Evolutionary conservation across 1,284 basidiomycete species (phyloP).

Genomic region (Mycena citricolor): DNA sequence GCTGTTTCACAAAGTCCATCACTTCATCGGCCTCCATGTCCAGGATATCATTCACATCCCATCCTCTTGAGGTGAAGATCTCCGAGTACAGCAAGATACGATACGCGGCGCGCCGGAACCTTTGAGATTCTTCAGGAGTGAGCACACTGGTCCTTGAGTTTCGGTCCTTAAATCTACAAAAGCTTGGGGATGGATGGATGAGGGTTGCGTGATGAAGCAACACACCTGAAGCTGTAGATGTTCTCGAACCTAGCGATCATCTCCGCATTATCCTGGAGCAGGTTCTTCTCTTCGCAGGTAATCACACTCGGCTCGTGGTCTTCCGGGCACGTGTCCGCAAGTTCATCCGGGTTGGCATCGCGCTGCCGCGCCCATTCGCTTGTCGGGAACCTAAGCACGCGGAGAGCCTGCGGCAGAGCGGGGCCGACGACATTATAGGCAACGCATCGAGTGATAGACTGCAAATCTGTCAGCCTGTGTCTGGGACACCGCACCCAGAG

Average conservation of each 20-base stretch:
- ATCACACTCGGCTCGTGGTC: neutral
- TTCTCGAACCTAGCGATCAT: conserved; percentile 4
- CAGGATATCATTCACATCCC: neutral
- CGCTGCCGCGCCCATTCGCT: too few species aligned
- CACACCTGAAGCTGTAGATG: conserved; percentile 13
- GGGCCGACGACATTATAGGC: conserved; percentile 12
- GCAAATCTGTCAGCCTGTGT: neutral
- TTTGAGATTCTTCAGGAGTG: conserved; percentile 8
- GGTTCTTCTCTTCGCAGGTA: conserved; percentile 3
- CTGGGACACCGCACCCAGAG: neutral
- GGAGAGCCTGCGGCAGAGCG: conserved; percentile 7
- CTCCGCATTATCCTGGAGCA: neutral
- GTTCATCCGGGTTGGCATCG: neutral
- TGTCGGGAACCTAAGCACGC: conserved; percentile 8
- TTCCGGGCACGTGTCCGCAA: conserved; percentile 8
- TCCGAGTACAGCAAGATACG: conserved; percentile 10
- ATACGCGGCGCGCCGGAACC: conserved; percentile 15
- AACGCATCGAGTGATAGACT: conserved; percentile 12
- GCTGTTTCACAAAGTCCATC: conserved; percentile 1
- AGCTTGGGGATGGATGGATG: neutral
- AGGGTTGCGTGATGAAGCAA: neutral
- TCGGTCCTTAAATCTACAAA: conserved; percentile 11
- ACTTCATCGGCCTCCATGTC: conserved; percentile 1
- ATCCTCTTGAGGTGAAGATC: conserved; percentile 1
- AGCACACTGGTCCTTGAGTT: conserved; percentile 10